A percentile compares a stretch with the other conserved stretches of the same genome.
phyloP scores from a whole-genome alignment of 2,329 filamentous ascomycete species.

The Sporothrix brunneoviolacea region DNA sequence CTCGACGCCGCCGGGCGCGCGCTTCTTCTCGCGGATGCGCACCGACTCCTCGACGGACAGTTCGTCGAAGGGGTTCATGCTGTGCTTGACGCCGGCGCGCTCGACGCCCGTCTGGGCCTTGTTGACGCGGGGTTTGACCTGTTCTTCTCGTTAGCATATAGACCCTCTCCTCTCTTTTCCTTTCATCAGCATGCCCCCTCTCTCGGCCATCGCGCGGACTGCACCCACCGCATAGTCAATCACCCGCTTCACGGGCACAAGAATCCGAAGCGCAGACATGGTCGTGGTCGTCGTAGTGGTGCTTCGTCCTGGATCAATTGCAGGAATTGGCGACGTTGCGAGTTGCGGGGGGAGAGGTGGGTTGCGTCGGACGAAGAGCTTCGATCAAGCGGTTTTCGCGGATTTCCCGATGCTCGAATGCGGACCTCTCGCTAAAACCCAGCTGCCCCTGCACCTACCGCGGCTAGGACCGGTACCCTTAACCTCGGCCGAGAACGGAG shows the following conservation, averaged over 20 bases:
- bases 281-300: slow-evolving; percentile 25
- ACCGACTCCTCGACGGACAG: slow-evolving; percentile 95
- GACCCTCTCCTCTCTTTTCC: not conserved
- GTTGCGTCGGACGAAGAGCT: not conserved
- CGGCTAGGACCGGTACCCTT: slow-evolving; percentile 18
- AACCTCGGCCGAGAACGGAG: slow-evolving; percentile 19
- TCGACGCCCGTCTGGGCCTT: slow-evolving; percentile 79
- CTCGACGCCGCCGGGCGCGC: slow-evolving; percentile 65
- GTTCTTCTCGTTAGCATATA: slow-evolving; percentile 4
- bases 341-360: not conserved
- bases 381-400: not conserved
- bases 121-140: slow-evolving; percentile 66
- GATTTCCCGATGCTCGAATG: not conserved
- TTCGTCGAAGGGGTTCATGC: slow-evolving; percentile 98
- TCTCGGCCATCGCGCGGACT: not conserved
- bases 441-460: not conserved
- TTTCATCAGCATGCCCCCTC: not conserved
- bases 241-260: slow-evolving; percentile 76
- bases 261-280: slow-evolving; percentile 64
- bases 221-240: slow-evolving; percentile 73
- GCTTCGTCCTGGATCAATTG: not conserved
- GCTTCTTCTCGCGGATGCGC: slow-evolving; percentile 82
- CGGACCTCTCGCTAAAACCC: not conserved
- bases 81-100: slow-evolving; percentile 89
- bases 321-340: too few species aligned